A percentile compares a stretch with the other conserved stretches of the same genome.
phyloP scores from a whole-genome alignment of 2,329 filamentous ascomycete genomes.

The Leptographium flavum region DNA sequence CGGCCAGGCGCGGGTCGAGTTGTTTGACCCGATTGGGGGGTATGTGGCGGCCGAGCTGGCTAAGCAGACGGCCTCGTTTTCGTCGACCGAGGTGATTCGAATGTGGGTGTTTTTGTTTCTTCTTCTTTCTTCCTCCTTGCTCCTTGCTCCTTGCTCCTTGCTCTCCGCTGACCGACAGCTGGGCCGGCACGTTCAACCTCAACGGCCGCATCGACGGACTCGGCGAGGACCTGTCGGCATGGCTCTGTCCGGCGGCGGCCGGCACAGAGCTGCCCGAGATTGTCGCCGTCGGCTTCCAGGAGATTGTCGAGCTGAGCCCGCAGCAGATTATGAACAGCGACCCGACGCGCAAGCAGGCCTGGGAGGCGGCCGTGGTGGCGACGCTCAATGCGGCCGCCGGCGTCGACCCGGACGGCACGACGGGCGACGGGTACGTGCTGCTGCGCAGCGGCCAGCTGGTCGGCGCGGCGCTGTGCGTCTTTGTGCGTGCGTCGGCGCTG shows the following conservation, averaged over 20 bases:
- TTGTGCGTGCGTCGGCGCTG: slow-evolving; percentile 67
- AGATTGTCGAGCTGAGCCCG: slow-evolving; percentile 94
- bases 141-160: no score
- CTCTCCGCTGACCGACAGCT: no score
- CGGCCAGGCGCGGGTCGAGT: slow-evolving; percentile 66
- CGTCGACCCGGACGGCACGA: slow-evolving; percentile 30
- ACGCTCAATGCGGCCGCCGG: slow-evolving; percentile 63
- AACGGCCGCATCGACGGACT: slow-evolving; percentile 76
- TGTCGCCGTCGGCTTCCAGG: slow-evolving; percentile 84
- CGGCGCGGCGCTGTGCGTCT: slow-evolving; percentile 82
- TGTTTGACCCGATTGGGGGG: slow-evolving; percentile 93
- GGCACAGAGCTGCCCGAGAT: slow-evolving; percentile 59
- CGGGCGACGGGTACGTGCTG: slow-evolving; percentile 81
- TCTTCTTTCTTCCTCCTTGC: background rate
- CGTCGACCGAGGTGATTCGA: slow-evolving; percentile 56
- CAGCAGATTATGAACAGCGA: slow-evolving; percentile 99
- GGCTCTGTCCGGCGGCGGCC: slow-evolving; percentile 54
- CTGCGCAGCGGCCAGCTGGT: slow-evolving; percentile 88
- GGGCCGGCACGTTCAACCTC: slow-evolving; percentile 82
- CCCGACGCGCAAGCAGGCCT: slow-evolving; percentile 66
- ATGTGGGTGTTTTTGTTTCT: slow-evolving; percentile 38
- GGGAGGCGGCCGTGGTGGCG: slow-evolving; percentile 69
- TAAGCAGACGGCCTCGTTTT: slow-evolving; percentile 57
- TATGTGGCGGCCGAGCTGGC: slow-evolving; percentile 65
- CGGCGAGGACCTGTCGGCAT: slow-evolving; percentile 65